phyloP scores from a whole-genome alignment of 1,284 basidiomycete species.

The Ceratobasidium sp. region DNA sequence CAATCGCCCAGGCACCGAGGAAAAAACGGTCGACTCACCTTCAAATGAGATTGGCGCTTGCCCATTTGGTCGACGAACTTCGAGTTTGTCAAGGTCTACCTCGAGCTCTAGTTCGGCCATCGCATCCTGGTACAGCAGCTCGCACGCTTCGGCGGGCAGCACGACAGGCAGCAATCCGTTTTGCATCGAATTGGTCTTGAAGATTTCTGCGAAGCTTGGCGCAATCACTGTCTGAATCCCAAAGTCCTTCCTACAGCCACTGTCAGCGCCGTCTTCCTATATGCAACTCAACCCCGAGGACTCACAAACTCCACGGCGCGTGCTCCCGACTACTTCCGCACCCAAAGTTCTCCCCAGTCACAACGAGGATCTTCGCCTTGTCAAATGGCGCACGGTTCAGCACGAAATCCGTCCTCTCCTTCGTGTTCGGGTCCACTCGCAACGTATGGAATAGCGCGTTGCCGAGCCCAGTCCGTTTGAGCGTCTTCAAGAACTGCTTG shows the following conservation, averaged over 20 bases:
- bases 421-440: slow-evolving; percentile 84
- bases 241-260: slow-evolving; percentile 81
- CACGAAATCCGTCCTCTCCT: slow-evolving; percentile 87
- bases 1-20: neutral
- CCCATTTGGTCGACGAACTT: slow-evolving; percentile 83
- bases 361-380: slow-evolving; percentile 86
- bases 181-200: slow-evolving; percentile 93
- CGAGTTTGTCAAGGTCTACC: slow-evolving; percentile 90
- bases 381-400: slow-evolving; percentile 90
- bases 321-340: slow-evolving; percentile 96
- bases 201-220: slow-evolving; percentile 95
- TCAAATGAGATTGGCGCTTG: slow-evolving; percentile 80
- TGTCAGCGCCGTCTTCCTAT: slow-evolving; percentile 8
- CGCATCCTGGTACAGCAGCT: slow-evolving; percentile 83
- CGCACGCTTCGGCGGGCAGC: slow-evolving; percentile 83
- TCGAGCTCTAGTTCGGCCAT: slow-evolving; percentile 84
- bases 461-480: slow-evolving; percentile 93
- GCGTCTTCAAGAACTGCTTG: slow-evolving; percentile 94
- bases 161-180: slow-evolving; percentile 94
- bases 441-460: slow-evolving; percentile 89
- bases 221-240: slow-evolving; percentile 94
- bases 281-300: slow-evolving; percentile 49
- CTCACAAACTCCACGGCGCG: slow-evolving; percentile 94
- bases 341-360: slow-evolving; percentile 93
- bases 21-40: neutral